These are phyloP conservation scores for Aspergillus amoenus DNA, from an alignment of 2,329 filamentous ascomycete genomes.

Conservation along the genomic window DNA sequence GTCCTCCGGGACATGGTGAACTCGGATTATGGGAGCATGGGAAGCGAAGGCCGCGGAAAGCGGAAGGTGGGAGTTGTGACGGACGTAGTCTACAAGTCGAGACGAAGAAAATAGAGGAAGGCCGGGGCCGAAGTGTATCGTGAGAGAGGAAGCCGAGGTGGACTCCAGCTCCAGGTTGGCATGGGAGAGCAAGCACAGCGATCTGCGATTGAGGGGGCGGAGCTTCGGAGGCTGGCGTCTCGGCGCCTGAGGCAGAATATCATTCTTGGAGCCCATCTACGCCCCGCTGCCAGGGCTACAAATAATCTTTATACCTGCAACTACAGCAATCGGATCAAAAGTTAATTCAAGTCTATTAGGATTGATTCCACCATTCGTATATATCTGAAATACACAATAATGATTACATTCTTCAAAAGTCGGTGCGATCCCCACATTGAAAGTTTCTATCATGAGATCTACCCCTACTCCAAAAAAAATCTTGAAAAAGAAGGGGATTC, in stretches of 20 bases:
- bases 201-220: slow-evolving; percentile 12
- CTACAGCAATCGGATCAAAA: too few species aligned
- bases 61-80: neutral
- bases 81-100: neutral
- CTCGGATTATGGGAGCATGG: slow-evolving; percentile 38
- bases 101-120: neutral
- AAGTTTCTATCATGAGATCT: neutral
- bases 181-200: neutral
- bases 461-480: neutral
- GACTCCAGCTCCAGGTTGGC: slow-evolving; percentile 3
- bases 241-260: slow-evolving; percentile 13
- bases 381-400: neutral
- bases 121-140: neutral
- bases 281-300: too few species aligned
- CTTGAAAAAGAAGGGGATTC: slow-evolving; percentile 3
- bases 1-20: slow-evolving; percentile 74
- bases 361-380: neutral
- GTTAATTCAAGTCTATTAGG: neutral
- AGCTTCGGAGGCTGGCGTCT: slow-evolving; percentile 10
- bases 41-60: slow-evolving; percentile 23
- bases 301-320: too few species aligned
- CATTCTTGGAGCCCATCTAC: neutral
- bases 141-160: neutral
- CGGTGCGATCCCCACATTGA: neutral
- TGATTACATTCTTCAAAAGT: neutral